A percentile compares a stretch with the other conserved stretches of the same genome.
Evolutionary conservation across 768 basidiomycete species (phyloP).

Genomic region (Piloderma croceum): DNA sequence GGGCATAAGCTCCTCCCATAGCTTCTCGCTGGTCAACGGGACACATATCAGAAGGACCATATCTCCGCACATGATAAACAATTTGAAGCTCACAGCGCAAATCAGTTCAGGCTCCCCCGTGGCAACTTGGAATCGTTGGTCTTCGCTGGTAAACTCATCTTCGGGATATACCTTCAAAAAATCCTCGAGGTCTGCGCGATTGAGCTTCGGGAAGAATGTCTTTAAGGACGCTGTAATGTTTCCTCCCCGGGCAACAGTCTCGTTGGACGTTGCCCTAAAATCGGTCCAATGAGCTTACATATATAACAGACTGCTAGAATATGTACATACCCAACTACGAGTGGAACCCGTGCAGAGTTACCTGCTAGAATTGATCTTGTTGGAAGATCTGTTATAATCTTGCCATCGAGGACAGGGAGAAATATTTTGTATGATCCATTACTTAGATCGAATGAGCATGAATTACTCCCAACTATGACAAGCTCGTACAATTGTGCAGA

Average conservation of each 20-base stretch:
- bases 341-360: slow-evolving; percentile 43
- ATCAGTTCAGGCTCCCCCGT: slow-evolving; percentile 47
- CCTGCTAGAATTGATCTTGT: slow-evolving; percentile 40
- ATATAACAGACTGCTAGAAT: neutral
- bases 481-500: slow-evolving; percentile 38
- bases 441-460: slow-evolving; percentile 16
- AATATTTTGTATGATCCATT: slow-evolving; percentile 42
- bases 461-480: no score
- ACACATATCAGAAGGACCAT: neutral
- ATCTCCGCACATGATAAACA: neutral
- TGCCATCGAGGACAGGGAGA: slow-evolving; percentile 51
- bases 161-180: slow-evolving; percentile 39
- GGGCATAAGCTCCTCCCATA: slow-evolving; percentile 37
- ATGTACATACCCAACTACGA: slow-evolving; percentile 50
- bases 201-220: slow-evolving; percentile 41
- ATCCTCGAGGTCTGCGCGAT: slow-evolving; percentile 32
- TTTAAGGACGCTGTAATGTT: slow-evolving; percentile 34
- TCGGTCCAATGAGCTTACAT: slow-evolving; percentile 1
- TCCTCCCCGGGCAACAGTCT: slow-evolving; percentile 43
- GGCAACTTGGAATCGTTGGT: slow-evolving; percentile 38
- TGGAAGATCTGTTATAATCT: slow-evolving; percentile 45
- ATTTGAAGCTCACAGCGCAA: slow-evolving; percentile 43
- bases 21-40: slow-evolving; percentile 34
- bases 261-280: slow-evolving; percentile 50
- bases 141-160: slow-evolving; percentile 36